A percentile compares a stretch with the other conserved stretches of the same genome.
Conservation (phyloP, 2,329 filamentous ascomycete genomes). For the Venturia effusa region DNA sequence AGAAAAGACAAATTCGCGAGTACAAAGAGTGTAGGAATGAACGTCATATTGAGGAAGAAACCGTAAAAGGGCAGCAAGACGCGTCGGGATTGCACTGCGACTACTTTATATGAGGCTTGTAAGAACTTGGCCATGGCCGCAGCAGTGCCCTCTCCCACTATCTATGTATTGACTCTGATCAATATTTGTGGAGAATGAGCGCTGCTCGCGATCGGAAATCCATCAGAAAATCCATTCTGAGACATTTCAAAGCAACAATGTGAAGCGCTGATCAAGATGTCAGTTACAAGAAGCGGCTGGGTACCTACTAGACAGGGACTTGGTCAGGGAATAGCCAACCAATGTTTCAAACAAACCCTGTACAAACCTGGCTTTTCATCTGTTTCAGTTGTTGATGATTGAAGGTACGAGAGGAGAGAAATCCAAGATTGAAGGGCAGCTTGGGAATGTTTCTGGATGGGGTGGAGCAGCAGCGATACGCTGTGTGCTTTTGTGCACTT, state of each 20-base stretch:
- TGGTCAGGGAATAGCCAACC: not conserved
- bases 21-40: constrained; percentile 1
- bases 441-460: not conserved
- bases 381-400: not conserved
- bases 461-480: not conserved
- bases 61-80: not conserved
- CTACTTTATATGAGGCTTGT: not conserved
- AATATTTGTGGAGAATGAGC: not conserved
- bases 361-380: not conserved
- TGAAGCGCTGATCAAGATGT: not conserved
- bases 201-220: not conserved
- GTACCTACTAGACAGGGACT: not conserved
- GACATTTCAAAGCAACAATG: not conserved
- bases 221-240: not conserved
- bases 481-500: not conserved
- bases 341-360: not conserved
- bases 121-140: not conserved
- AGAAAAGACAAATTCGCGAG: constrained; percentile 23
- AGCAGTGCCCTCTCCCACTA: not conserved
- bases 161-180: not conserved
- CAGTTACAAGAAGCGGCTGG: not conserved
- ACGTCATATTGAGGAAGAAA: not conserved
- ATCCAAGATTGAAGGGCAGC: not conserved
- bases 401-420: not conserved
- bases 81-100: not conserved